phyloP scores from a whole-genome alignment of 257 asterid genomes.

The Handroanthus guayacan region DNA sequence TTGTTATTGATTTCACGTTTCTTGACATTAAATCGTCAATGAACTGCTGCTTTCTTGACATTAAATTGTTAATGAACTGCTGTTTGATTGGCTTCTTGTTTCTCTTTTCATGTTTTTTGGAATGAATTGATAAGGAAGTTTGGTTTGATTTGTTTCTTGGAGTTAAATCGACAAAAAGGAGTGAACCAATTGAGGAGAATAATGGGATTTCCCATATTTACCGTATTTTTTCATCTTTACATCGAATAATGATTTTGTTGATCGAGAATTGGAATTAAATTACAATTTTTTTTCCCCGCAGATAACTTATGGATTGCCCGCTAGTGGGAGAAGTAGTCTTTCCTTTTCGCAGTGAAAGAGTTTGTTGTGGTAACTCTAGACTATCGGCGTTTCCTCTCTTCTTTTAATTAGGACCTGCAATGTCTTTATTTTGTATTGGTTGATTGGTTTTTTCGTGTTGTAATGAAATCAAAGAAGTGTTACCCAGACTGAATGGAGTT shows the following conservation, averaged over 20 bases:
- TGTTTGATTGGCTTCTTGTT: no score
- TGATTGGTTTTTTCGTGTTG: conserved; percentile 17
- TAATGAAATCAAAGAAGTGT: conserved; percentile 17
- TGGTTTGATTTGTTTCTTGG: no score
- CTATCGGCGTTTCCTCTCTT: conserved; percentile 9
- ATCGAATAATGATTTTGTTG: conserved; percentile 8
- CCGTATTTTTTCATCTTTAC: not conserved
- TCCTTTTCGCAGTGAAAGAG: conserved; percentile 24
- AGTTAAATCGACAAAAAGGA: conserved; percentile 29
- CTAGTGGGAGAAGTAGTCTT: conserved; percentile 18
- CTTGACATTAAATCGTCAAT: conserved; percentile 21
- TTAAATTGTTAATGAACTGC: no score
- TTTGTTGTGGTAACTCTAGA: conserved; percentile 27
- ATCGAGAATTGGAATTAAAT: conserved; percentile 19
- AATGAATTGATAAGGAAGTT: no score
- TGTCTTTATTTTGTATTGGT: conserved; percentile 10
- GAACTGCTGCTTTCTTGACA: no score
- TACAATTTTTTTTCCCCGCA: conserved; percentile 4
- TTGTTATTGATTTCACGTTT: conserved; percentile 17
- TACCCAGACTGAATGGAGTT: conserved; percentile 21
- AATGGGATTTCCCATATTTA: conserved; percentile 1
- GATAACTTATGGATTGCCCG: conserved; percentile 16
- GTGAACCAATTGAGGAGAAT: conserved; percentile 17
- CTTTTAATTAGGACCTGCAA: not conserved
- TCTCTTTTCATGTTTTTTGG: no score